A percentile compares a stretch with the other conserved stretches of the same genome.
phyloP scores from a whole-genome alignment of 225 moss, liverwort and hornwort genomes.

The Sphagnum tenellum region DNA sequence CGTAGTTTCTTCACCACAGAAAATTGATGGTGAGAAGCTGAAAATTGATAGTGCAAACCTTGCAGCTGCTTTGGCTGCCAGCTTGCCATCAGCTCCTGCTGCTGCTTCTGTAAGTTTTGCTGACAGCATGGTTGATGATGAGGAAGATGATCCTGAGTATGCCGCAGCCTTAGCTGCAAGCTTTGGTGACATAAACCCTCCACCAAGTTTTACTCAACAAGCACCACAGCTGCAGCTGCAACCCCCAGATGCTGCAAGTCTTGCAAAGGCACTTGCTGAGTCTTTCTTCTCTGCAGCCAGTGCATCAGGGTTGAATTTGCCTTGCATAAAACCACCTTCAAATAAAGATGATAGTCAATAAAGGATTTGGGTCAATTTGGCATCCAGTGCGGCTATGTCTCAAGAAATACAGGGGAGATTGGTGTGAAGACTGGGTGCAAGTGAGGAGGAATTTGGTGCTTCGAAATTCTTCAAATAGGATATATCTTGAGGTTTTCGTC shows the following conservation, averaged over 20 bases:
- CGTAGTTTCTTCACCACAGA: background rate
- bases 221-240: conserved; percentile 5
- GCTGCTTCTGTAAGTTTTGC: conserved; percentile 7
- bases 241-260: conserved; percentile 33
- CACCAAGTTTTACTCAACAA: conserved; percentile 1
- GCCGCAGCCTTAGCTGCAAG: conserved; percentile 42
- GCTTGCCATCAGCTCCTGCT: conserved; percentile 12
- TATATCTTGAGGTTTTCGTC: too few species aligned
- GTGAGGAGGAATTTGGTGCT: too few species aligned
- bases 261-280: conserved; percentile 46
- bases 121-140: conserved; percentile 4
- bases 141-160: conserved; percentile 21
- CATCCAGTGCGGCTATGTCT: too few species aligned
- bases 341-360: too few species aligned
- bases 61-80: conserved; percentile 46
- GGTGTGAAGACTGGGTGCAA: too few species aligned
- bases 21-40: conserved; percentile 8
- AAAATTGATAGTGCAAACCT: conserved; percentile 27
- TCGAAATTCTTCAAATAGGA: too few species aligned
- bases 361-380: too few species aligned
- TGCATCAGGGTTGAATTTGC: conserved; percentile 27
- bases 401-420: too few species aligned
- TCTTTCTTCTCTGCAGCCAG: conserved; percentile 46
- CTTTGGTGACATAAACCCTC: conserved; percentile 28
- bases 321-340: background rate